phyloP scores from a whole-genome alignment of 2,329 filamentous ascomycete genomes.

The Xylaria polymorpha region DNA sequence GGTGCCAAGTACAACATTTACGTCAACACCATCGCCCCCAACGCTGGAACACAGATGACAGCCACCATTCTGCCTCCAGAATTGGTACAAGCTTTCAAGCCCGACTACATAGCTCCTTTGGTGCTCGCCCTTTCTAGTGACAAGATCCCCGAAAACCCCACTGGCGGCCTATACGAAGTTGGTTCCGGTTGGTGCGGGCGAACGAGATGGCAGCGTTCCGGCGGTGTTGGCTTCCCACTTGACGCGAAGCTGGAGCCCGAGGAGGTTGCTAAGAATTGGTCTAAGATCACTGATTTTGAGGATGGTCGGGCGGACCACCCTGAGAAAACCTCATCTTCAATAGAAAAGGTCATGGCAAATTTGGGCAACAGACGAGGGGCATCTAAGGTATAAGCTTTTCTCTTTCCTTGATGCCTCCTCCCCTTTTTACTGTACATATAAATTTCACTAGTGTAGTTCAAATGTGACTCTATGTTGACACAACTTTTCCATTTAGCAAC shows the following conservation, averaged over 20 bases:
- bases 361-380: conserved; percentile 77
- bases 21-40: conserved; percentile 97
- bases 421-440: conserved; percentile 42
- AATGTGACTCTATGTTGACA: conserved; percentile 40
- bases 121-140: conserved; percentile 88
- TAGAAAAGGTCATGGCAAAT: conserved; percentile 83
- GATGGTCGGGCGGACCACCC: conserved; percentile 90
- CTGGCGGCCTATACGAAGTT: conserved; percentile 91
- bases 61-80: conserved; percentile 94
- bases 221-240: conserved; percentile 90
- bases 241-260: conserved; percentile 87
- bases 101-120: conserved; percentile 95
- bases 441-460: conserved; percentile 44
- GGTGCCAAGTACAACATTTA: conserved; percentile 98
- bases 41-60: conserved; percentile 96
- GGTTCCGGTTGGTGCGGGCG: conserved; percentile 92
- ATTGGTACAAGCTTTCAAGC: conserved; percentile 98
- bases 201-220: conserved; percentile 94
- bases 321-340: conserved; percentile 77
- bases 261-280: conserved; percentile 79
- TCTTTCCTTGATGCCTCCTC: conserved; percentile 43
- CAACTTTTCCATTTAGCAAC: conserved; percentile 36
- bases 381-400: conserved; percentile 67
- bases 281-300: conserved; percentile 86
- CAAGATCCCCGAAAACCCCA: conserved; percentile 83